Percentiles rank a stretch among this genome's conserved stretches.
These are phyloP conservation scores for Noccaea bulbosa DNA, from an alignment of 345 rosid species.

Conservation along the genomic window DNA sequence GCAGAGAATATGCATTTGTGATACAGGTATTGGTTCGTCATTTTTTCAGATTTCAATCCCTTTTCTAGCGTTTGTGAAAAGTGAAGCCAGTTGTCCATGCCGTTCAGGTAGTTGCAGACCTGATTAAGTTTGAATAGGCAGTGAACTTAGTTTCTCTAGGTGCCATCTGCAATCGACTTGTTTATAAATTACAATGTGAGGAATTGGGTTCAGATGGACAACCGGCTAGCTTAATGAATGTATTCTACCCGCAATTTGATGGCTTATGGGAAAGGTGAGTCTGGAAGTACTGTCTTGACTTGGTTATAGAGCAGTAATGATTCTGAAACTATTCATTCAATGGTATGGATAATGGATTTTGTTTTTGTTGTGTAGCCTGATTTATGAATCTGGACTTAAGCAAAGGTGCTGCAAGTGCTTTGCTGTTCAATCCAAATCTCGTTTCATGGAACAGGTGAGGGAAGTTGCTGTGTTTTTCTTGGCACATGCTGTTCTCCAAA, in stretches of 20 bases:
- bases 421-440: conserved; percentile 82
- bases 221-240: conserved; percentile 89
- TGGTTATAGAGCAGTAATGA: conserved; percentile 16
- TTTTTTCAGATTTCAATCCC: background rate
- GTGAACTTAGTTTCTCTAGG: background rate
- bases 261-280: conserved; percentile 99
- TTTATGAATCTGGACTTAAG: conserved; percentile 92
- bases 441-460: conserved; percentile 95
- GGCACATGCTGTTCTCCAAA: background rate
- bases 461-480: conserved; percentile 12
- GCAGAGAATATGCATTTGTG: conserved; percentile 70
- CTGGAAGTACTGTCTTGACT: background rate
- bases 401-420: conserved; percentile 90
- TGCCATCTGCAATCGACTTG: conserved; percentile 20
- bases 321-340: conserved; percentile 1
- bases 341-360: conserved; percentile 6
- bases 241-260: conserved; percentile 95
- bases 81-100: conserved; percentile 90
- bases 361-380: conserved; percentile 65
- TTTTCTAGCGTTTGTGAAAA: conserved; percentile 36
- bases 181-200: conserved; percentile 64
- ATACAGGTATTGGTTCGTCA: conserved; percentile 57
- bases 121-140: background rate
- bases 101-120: conserved; percentile 69
- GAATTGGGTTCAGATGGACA: conserved; percentile 78